Base-by-base conservation (phyloP, 176 grass and related monocot species). In the Ananas comosus region DNA sequence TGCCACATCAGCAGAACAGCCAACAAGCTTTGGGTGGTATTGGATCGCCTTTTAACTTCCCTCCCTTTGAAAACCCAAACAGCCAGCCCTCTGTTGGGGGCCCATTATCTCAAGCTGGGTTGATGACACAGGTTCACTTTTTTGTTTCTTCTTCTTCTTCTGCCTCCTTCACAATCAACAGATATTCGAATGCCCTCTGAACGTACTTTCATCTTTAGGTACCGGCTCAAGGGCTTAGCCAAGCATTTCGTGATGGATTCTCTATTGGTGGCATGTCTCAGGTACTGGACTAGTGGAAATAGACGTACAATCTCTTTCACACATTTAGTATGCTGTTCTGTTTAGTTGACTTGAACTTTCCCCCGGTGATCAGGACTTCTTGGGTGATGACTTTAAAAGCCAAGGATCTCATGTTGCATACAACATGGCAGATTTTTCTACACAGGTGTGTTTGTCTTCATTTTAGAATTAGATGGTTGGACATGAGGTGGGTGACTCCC, bases 181-280 rank as follows among this genome's bases (percentile, higher is more conserved):
- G 33, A 42, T 42, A 42, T 42, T 22, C 10, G 56, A 61, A 57
- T 68, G 14, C 54, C 27, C 14, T 74, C 33, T 68, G 68, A 68
- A 22, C 53, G 47, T 42, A 51, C 66, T 74, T 75, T 63, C 57
- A 16, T 69, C 56, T 64, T 64, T 80, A 99, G 95, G 85, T 90
- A 77, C 95, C 90, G 64, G 85, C 88, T 69, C 90, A 99, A 84
- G 95, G 90, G 83, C 80, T 99, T 16, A 99, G 95, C 77, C 95
- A 99, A 87, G 88, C 90, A 80, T 94, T 88, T 49, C 95, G 90
- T 11, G 90, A 99, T 79, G 95, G 95, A 51, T 93, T 94, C 80
- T 82, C 90, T 51, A 93, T 99, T 80, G 90, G 95, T 78, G 95
- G 95, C 67, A 94, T 99, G 90, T 99, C 95, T 71, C 95, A 99